Evolutionary conservation across 2,329 filamentous ascomycete genomes (phyloP), one percentile per base, ranked within the genome.

Genomic region (Fusarium agapanthi): DNA sequence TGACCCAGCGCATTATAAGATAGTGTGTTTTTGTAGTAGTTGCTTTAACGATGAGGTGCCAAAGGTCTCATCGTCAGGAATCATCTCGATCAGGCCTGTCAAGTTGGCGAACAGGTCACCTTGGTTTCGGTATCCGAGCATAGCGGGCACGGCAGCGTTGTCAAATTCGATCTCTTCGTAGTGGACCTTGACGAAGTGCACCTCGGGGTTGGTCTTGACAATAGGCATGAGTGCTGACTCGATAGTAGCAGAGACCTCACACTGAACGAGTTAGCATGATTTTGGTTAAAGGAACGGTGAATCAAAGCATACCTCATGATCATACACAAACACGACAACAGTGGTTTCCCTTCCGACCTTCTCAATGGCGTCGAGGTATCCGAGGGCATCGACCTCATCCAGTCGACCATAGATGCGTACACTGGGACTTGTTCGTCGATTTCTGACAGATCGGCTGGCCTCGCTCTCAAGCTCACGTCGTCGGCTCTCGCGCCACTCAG

Each of bases 361-460:
- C 84, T 99, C 96, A 75, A 98, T 94, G 61, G 95, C 95, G 81
- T 98, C 95, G n/a, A 99, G 88, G 78, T 97, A 99, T 24, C 95
- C 96, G 72, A 92, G 86, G 13, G 94, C 95, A 84, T 98, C 95
- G 3, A 98, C 96, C 66, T 90, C 88, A 69, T 95, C 92, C 71
- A 98, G 85, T 18, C 88, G 89, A 28, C 96, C 96, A 80, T 93
- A 98, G 65, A 92, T 86, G 73, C 93, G 87, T 72, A 92, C 89
- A 76, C 92, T 95, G 2, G 94, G 94, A 80, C 92, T 95, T 58
- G 90, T 92, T 77, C 91, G 89, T 77, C 92, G 86, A 70, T 87
- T 92, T 69, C 88, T 87, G 54, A 90, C 86, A 74, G 86, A 82
- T 70, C 80, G 79, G 73, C 81, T 87, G 67, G 87, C 84, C 79